Base-by-base conservation (phyloP, 805 yeast species). In the Ogataea degrootiae region DNA sequence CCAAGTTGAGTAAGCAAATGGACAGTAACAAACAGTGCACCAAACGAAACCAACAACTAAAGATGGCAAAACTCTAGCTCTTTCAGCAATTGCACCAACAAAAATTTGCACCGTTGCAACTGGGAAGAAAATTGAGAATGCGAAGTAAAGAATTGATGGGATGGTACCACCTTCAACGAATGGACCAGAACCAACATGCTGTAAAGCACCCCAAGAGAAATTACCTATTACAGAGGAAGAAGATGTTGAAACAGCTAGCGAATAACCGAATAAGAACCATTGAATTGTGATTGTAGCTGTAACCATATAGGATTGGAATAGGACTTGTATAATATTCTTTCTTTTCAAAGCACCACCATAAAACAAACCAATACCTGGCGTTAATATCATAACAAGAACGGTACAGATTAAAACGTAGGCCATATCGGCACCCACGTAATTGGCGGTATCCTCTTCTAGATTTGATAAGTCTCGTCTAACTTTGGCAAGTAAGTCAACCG, bases 91-190 rank as follows among this genome's bases (percentile, higher is more conserved):
- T 21, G 74, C 64, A 35, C 77, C 78, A 17, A 71, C 62, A 50
- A 74, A 74, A 63, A 74, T 73, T 49, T 74, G 77, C 21, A 70
- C 74, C 14, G 77, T 73, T 11, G 79, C 79, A 38, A 77, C 63
- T 8, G 80, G 76, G 61, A 68, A 73, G 48, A 70, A 74, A 11
- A 62, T 71, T 36, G 74, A 71, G 58, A 73, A 74, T 34, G 72
- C 63, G 48, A 72, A 73, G 45, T 70, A 66, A 37, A 73, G 65
- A 33, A 75, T 71, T 2, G 78, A 70, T 6, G 81, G 80, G 45
- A 74, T 71, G 5, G 75, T 64, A 19, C 74, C 77, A 29, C 78
- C 79, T 52, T 70, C 74, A 29, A 62, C 29, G 44, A 63, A 61
- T 5, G 76, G 76, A 19, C 63, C 62, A 14, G 75, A 75, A 36